Percentiles rank a stretch among this genome's conserved stretches.
These are phyloP conservation scores for Quercus tomentella DNA, from an alignment of 331 rosid species.

Conservation along the genomic window DNA sequence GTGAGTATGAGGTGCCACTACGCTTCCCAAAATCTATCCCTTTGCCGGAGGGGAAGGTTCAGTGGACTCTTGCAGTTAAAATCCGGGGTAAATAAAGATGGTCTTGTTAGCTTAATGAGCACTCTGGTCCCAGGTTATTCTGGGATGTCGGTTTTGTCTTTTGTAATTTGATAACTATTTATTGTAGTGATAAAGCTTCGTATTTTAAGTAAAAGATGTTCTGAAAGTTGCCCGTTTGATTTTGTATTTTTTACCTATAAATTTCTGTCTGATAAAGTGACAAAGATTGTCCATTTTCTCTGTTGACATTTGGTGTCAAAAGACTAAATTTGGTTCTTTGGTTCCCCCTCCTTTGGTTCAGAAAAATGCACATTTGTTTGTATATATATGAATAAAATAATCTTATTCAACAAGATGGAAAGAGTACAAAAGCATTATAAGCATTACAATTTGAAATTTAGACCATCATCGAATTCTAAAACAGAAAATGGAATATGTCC, in stretches of 20 bases:
- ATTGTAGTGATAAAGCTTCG: not conserved
- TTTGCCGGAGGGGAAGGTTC: slow-evolving; percentile 69
- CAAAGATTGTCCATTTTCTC: not conserved
- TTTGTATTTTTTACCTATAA: not conserved
- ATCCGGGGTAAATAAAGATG: slow-evolving; percentile 48
- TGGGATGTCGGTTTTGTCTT: not conserved
- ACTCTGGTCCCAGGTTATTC: not conserved
- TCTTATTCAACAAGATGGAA: too few species aligned
- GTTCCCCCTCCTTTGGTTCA: not conserved
- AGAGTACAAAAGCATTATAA: too few species aligned
- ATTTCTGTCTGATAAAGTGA: not conserved
- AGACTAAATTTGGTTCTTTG: not conserved
- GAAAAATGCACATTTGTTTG: not conserved
- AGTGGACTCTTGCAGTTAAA: slow-evolving; percentile 70
- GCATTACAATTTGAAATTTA: too few species aligned
- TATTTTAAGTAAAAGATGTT: not conserved
- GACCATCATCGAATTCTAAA: too few species aligned
- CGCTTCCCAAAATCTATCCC: slow-evolving; percentile 77
- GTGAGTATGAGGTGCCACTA: slow-evolving; percentile 79
- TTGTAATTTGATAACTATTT: not conserved
- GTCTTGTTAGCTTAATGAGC: not conserved
- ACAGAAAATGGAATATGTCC: too few species aligned
- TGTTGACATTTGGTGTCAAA: not conserved
- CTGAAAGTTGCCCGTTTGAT: not conserved
- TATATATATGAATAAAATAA: too few species aligned